Base-by-base conservation (phyloP, 495 filamentous ascomycete species). In the Aspergillus nidulans region DNA sequence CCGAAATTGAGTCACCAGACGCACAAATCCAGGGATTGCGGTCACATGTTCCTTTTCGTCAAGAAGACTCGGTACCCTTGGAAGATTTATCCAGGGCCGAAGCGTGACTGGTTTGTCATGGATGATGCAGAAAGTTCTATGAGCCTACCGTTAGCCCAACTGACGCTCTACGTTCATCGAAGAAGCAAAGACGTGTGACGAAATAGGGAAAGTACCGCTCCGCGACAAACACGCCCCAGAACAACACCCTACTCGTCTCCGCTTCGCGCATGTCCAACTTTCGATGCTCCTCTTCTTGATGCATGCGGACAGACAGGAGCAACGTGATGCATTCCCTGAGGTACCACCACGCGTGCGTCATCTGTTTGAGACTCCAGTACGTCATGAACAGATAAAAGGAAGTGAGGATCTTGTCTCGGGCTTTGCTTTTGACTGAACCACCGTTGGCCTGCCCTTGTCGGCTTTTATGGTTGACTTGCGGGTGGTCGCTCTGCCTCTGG, bases 301-400 rank as follows among this genome's bases (percentile, higher is more conserved):
- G 51, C n/a, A 53, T 12, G 7, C 41, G 41, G 12, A 19, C 36
- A 8, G 51, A 34, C 4, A 53, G 12, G 32, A 45, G 18, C 8
- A 53, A 6, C 1, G 51, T 26, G 21, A 53, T 53, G 10, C 40
- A 38, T 24, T 53, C 51, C 1, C 51, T 18, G 9, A 53, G 40
- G 28, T 53, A 53, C 30, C 41, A 53, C 51, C 51, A 53, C 25
- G 51, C 51, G 13, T 53, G 30, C 12, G 8, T 44, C 19, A 38
- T 28, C n/a, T 23, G 41, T 18, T n/a, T 10, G 5, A 53, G 26
- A 26, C 9, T 38, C 51, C 51, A 53, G 41, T 46, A 53, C 8
- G 51, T 12, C 41, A 46, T 36, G 20, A 46, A 53, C 7, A 53
- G 51, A 19, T 46, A 53, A n/a, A 53, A 46, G 3, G 51, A 45